Evolutionary conservation across 331 rosid genomes (phyloP).

Genomic region (Quercus phellos): DNA sequence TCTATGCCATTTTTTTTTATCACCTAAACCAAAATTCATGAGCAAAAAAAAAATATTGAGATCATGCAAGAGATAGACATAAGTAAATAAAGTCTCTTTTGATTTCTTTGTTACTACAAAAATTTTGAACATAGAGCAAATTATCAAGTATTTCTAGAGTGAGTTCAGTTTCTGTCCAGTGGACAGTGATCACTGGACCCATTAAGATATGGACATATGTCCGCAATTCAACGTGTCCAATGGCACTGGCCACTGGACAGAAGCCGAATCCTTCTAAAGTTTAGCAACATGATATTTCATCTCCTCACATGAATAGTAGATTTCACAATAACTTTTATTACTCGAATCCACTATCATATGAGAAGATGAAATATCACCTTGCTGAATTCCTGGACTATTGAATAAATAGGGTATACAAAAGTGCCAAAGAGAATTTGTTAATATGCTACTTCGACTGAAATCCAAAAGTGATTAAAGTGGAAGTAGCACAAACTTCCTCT

Average conservation of each 20-base stretch:
- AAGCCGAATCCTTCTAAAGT: no score
- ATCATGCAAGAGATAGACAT: neutral
- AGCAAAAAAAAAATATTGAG: neutral
- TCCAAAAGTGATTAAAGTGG: slow-evolving; percentile 20
- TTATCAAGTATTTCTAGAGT: no score
- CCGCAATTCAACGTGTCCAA: no score
- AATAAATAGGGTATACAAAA: no score
- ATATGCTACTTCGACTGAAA: slow-evolving; percentile 19
- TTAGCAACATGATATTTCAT: fast-evolving
- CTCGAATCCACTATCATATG: no score
- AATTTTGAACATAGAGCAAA: neutral
- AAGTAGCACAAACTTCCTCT: slow-evolving; percentile 5
- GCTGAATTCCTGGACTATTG: no score
- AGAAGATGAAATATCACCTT: no score
- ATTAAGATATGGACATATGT: no score
- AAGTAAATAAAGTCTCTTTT: slow-evolving; percentile 18
- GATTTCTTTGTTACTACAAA: slow-evolving; percentile 18
- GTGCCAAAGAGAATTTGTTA: neutral
- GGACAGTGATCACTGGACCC: no score
- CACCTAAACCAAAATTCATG: neutral
- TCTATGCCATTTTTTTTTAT: neutral
- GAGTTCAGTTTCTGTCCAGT: no score
- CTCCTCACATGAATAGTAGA: fast-evolving
- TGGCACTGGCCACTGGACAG: no score
- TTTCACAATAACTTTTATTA: no score